Percentiles rank a stretch among this genome's conserved stretches.
phyloP scores from a whole-genome alignment of 129 eudicot genomes.

The Artemisia tridentata region DNA sequence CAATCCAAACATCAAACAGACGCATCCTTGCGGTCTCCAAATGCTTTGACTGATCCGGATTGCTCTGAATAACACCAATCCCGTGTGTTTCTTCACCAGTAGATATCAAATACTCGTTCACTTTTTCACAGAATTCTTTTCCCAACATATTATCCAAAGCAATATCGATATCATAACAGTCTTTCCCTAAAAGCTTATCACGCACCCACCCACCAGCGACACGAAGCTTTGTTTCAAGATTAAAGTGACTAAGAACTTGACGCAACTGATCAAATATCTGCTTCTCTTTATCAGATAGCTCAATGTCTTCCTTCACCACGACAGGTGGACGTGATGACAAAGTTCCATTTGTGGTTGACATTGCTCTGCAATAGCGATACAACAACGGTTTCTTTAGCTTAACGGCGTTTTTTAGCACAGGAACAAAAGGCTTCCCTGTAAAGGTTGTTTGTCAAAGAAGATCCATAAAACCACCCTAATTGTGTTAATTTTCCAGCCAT shows the following conservation, averaged over 20 bases:
- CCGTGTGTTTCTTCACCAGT: slow-evolving; percentile 71
- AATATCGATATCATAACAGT: slow-evolving; percentile 90
- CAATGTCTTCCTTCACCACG: slow-evolving; percentile 46
- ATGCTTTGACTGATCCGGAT: slow-evolving; percentile 97
- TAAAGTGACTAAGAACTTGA: slow-evolving; percentile 58
- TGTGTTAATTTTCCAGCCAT: slow-evolving; percentile 39
- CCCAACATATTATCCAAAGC: slow-evolving; percentile 96
- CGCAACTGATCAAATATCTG: slow-evolving; percentile 68
- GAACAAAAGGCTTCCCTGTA: slow-evolving; percentile 16
- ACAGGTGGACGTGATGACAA: slow-evolving; percentile 8
- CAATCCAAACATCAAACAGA: slow-evolving; percentile 75
- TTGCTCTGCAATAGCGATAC: slow-evolving; percentile 23
- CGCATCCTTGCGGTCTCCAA: slow-evolving; percentile 98
- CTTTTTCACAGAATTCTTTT: slow-evolving; percentile 79
- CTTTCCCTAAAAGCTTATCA: slow-evolving; percentile 94
- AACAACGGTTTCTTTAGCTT: slow-evolving; percentile 12
- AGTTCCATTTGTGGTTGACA: slow-evolving; percentile 20
- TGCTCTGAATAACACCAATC: slow-evolving; percentile 82
- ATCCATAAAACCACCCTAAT: slow-evolving; percentile 36
- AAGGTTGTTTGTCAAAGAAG: slow-evolving; percentile 32
- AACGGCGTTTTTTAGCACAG: slow-evolving; percentile 18
- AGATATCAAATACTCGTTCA: slow-evolving; percentile 70
- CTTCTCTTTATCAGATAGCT: slow-evolving; percentile 61
- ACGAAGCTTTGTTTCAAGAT: slow-evolving; percentile 75
- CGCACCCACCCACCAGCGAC: slow-evolving; percentile 99